Base-by-base conservation (phyloP, 2,329 filamentous ascomycete genomes). In the Ophiostoma populinum region DNA sequence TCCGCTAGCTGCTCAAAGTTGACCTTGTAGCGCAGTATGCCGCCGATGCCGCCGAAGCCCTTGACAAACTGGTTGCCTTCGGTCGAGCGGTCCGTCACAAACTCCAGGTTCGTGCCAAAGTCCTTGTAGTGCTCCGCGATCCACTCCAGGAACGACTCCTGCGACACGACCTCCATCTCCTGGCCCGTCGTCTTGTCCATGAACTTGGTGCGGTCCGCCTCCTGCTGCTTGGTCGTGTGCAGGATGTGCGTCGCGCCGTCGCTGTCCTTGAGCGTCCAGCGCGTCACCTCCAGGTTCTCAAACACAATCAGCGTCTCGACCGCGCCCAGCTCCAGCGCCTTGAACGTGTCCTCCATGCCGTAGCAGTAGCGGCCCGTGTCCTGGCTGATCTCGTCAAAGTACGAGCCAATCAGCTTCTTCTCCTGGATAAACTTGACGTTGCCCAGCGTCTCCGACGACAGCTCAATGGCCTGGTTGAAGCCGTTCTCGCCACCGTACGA, bases 351-450 rank as follows among this genome's bases (percentile, higher is more conserved):
- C 2, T 95, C 90, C 43, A 98, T 78, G 67, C 90, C 85, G 57
- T 98, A 98, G 67, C 90, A 98, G 47, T 98, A 76, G 54, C 85
- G 90, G 47, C 90, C 90, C 35, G 80, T 93, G 54, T 98, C 90
- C 59, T 93, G 85, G 56, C 83, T 93, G 52, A 98, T 95, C 61
- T 98, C 87, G 56, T 98, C 86, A 51, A 98, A 98, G 67, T 98
- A 98, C 55, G 81, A 85, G 56, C 87, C 87, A 52, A 98, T 98
- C 43, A 98, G 75, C 66, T 94, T 98, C 79, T 98, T 98, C 70
- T 98, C 90, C 61, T 98, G 90, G 56, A 98, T 94, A 58, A 98
- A 98, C 63, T 98, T 98, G 70, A 98, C 90, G 55, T 95, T 98
- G 59, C 86, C 81, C 32, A 98, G 71, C 7, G 90, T 98, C 66